Conservation (phyloP, 805 yeast genomes). For the Kazachstania viticola region DNA sequence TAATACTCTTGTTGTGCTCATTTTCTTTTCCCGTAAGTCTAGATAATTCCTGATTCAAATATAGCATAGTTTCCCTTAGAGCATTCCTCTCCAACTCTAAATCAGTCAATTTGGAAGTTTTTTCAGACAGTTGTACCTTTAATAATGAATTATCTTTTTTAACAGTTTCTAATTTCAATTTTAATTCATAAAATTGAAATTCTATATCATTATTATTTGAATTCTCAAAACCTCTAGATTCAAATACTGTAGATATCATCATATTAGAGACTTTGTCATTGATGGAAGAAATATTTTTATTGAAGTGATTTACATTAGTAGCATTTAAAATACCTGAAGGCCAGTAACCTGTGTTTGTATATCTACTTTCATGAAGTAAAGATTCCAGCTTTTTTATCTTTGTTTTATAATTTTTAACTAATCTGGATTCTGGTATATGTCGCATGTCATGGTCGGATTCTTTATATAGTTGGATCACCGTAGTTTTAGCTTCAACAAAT, state of each 20-base stretch:
- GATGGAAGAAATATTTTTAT: background rate
- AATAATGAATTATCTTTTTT: background rate
- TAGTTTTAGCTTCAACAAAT: constrained; percentile 2
- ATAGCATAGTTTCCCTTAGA: constrained; percentile 19
- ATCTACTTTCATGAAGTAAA: constrained; percentile 62
- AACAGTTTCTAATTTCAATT: background rate
- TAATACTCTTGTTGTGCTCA: background rate
- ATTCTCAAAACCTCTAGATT: no score
- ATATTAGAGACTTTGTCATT: background rate
- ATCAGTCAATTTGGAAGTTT: constrained; percentile 6
- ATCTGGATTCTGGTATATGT: background rate
- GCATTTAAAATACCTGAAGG: constrained; percentile 32
- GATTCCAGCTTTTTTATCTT: constrained; percentile 71
- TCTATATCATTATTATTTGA: background rate
- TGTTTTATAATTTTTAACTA: constrained; percentile 35
- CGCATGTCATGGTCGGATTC: background rate
- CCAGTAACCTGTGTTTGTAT: constrained; percentile 39
- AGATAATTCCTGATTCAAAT: constrained; percentile 20
- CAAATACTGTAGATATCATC: background rate
- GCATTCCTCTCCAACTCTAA: constrained; percentile 19
- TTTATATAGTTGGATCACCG: background rate
- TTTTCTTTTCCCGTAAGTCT: constrained; percentile 15
- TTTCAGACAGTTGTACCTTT: constrained; percentile 3
- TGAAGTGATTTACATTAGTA: background rate
- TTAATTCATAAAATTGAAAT: background rate